A percentile compares a stretch with the other conserved stretches of the same genome.
Conservation (phyloP, 805 yeast species). For the Metschnikowia matae region DNA sequence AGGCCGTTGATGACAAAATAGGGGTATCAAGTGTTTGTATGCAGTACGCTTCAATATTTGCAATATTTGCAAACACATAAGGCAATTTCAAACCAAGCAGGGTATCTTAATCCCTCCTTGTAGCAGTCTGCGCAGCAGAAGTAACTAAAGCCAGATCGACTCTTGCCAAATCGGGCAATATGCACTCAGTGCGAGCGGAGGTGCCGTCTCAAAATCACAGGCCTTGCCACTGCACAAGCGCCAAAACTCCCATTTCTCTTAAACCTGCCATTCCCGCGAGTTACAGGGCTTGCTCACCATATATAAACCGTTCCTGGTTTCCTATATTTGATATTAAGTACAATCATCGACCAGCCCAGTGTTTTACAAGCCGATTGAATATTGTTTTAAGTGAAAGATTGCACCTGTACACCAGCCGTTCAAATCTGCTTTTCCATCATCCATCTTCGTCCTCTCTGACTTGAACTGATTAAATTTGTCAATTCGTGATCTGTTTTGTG, state of each 20-base stretch:
- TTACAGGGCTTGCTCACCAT: neutral
- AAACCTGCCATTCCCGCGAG: slow-evolving; percentile 1
- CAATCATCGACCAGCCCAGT: no score
- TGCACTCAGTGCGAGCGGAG: neutral
- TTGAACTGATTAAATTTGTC: no score
- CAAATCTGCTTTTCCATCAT: no score
- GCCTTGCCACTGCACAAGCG: slow-evolving; percentile 1
- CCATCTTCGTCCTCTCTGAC: no score
- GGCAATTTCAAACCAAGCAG: no score
- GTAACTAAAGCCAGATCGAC: no score
- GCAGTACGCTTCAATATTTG: neutral
- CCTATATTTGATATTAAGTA: no score
- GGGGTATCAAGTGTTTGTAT: neutral
- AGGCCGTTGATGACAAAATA: neutral
- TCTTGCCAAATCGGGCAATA: neutral
- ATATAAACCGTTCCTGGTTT: neutral
- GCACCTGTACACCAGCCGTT: no score
- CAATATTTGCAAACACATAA: no score
- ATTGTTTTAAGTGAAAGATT: neutral
- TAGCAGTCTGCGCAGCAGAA: no score
- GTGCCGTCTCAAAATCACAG: neutral
- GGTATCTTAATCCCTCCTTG: no score
- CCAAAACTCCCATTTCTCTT: neutral
- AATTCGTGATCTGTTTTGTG: no score
- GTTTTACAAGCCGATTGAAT: neutral